These are phyloP conservation scores for Candida berthetii DNA, from an alignment of 805 yeast genomes.

Conservation along the genomic window DNA sequence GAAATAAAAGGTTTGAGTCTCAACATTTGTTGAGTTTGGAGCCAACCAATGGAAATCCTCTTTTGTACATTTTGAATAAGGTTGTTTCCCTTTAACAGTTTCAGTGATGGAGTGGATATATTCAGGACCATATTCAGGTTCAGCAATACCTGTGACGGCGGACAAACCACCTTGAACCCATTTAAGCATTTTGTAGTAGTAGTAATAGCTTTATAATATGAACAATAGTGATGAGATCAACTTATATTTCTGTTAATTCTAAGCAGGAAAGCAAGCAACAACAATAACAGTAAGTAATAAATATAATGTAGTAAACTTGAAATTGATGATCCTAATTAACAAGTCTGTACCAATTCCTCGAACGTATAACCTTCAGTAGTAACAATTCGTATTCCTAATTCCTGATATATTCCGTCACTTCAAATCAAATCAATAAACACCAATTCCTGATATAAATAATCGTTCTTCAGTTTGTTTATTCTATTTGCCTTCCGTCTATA, in stretches of 20 bases:
- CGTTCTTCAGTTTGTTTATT: too few relatives aligned
- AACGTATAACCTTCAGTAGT: too few relatives aligned
- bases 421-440: too few relatives aligned
- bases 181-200: constrained; percentile 45
- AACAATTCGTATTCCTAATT: too few relatives aligned
- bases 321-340: too few relatives aligned
- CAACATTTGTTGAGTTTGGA: constrained; percentile 85
- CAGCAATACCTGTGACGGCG: constrained; percentile 96
- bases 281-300: background rate
- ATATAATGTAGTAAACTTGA: too few relatives aligned
- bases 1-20: constrained; percentile 91
- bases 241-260: background rate
- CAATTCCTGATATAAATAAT: too few relatives aligned
- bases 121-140: constrained; percentile 92
- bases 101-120: constrained; percentile 83
- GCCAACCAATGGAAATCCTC: constrained; percentile 71
- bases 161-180: constrained; percentile 84
- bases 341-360: too few relatives aligned
- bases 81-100: constrained; percentile 46
- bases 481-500: too few relatives aligned
- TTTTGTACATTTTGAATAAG: constrained; percentile 51
- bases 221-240: too few relatives aligned
- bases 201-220: background rate
- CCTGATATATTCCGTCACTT: too few relatives aligned
- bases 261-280: background rate